phyloP scores from a whole-genome alignment of 768 basidiomycete genomes.

The Astraeus odoratus region DNA sequence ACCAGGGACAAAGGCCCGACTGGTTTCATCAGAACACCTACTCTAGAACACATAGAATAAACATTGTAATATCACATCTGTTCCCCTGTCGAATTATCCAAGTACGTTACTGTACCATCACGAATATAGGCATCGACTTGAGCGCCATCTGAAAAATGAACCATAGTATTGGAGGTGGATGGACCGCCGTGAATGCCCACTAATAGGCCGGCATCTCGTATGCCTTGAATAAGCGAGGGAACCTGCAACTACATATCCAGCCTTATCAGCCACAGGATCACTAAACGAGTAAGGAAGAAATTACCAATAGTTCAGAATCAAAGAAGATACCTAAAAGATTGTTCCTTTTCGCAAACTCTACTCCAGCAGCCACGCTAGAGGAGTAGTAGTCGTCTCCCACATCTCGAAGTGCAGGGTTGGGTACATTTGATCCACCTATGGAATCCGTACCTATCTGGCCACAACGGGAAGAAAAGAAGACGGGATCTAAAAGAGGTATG shows the following conservation, averaged over 20 bases:
- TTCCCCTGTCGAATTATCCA: slow-evolving; percentile 53
- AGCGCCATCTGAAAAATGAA: slow-evolving; percentile 36
- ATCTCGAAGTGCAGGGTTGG: slow-evolving; percentile 29
- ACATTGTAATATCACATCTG: slow-evolving; percentile 21
- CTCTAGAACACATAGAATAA: slow-evolving; percentile 19
- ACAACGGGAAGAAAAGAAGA: slow-evolving; percentile 89
- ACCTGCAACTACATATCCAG: slow-evolving; percentile 53
- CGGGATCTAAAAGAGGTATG: slow-evolving; percentile 62
- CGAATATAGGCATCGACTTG: slow-evolving; percentile 64
- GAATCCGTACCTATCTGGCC: slow-evolving; percentile 46
- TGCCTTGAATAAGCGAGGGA: slow-evolving; percentile 82
- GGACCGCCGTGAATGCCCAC: slow-evolving; percentile 74
- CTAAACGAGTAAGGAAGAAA: slow-evolving; percentile 1
- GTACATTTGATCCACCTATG: slow-evolving; percentile 31
- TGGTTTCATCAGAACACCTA: slow-evolving; percentile 11
- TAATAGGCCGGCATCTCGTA: slow-evolving; percentile 83
- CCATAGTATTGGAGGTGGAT: slow-evolving; percentile 32
- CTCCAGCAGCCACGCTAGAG: slow-evolving; percentile 79
- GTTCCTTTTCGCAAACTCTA: slow-evolving; percentile 88
- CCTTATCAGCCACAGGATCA: slow-evolving; percentile 11
- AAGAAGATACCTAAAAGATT: slow-evolving; percentile 90
- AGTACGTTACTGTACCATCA: slow-evolving; percentile 60
- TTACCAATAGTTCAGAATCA: slow-evolving; percentile 80
- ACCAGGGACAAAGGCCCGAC: slow-evolving; percentile 7
- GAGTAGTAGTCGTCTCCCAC: slow-evolving; percentile 44